phyloP scores from a whole-genome alignment of 257 asterid species.

The Solanum peruvianum region DNA sequence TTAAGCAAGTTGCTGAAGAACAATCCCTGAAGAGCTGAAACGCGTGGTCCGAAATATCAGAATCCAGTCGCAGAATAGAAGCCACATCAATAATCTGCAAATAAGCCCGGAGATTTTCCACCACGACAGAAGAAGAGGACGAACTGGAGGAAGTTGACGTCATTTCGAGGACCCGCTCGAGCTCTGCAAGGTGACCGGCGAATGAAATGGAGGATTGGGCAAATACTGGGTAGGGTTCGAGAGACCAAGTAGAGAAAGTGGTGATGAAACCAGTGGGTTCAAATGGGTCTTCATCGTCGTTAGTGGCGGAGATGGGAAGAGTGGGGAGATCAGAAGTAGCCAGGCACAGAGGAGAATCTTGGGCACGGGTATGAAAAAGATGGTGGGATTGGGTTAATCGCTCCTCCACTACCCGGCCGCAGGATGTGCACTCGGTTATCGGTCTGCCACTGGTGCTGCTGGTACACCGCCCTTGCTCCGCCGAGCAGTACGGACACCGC shows the following conservation, averaged over 20 bases:
- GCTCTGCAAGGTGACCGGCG: conserved; percentile 93
- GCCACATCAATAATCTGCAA: conserved; percentile 94
- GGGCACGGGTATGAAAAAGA: conserved; percentile 93
- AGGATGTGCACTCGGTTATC: conserved; percentile 72
- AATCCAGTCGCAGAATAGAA: conserved; percentile 73
- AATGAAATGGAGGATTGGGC: conserved; percentile 67
- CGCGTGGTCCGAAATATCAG: conserved; percentile 89
- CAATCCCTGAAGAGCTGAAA: conserved; percentile 98
- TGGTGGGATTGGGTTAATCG: conserved; percentile 83
- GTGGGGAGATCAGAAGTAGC: conserved; percentile 96
- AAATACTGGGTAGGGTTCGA: conserved; percentile 74
- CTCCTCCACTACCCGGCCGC: conserved; percentile 88
- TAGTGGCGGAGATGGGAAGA: conserved; percentile 21
- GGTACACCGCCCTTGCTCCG: conserved; percentile 67
- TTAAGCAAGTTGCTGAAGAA: conserved; percentile 82
- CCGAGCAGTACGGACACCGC: conserved; percentile 95
- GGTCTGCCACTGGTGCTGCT: conserved; percentile 56
- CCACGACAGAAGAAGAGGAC: conserved; percentile 53
- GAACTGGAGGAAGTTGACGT: conserved; percentile 29
- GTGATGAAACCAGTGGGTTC: conserved; percentile 86
- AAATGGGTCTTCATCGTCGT: conserved; percentile 71
- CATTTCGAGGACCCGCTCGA: conserved; percentile 84
- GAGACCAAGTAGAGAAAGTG: conserved; percentile 96
- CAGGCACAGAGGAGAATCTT: conserved; percentile 80
- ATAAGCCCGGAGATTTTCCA: conserved; percentile 88